Percentiles rank a stretch among this genome's conserved stretches.
Evolutionary conservation across 1,284 basidiomycete genomes (phyloP).

Genomic region (Cystobasidium slooffiae): DNA sequence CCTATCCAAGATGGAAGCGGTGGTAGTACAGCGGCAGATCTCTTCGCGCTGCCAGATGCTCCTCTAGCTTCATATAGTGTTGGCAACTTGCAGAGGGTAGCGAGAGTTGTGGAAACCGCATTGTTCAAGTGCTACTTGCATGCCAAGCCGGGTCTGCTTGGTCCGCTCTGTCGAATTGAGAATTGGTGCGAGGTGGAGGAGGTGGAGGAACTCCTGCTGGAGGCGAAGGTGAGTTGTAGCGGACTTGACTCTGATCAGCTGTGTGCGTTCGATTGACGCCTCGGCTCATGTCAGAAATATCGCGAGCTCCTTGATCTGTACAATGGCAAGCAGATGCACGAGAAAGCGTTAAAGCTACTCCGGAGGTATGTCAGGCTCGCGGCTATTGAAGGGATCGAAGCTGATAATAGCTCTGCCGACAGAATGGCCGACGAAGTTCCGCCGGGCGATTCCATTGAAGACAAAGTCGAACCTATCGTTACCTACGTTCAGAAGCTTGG

Average conservation of each 20-base stretch:
- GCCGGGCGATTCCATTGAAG: slow-evolving; percentile 74
- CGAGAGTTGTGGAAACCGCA: slow-evolving; percentile 93
- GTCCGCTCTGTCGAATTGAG: slow-evolving; percentile 82
- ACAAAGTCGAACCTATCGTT: slow-evolving; percentile 81
- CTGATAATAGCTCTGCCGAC: slow-evolving; percentile 14
- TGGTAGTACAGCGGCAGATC: slow-evolving; percentile 65
- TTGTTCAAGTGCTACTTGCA: slow-evolving; percentile 91
- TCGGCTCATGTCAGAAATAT: slow-evolving; percentile 69
- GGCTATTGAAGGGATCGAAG: background rate
- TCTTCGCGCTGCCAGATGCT: slow-evolving; percentile 73
- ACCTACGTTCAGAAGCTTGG: slow-evolving; percentile 90
- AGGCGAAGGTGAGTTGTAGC: slow-evolving; percentile 68
- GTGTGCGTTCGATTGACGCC: background rate
- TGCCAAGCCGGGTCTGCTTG: slow-evolving; percentile 79
- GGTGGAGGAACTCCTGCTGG: slow-evolving; percentile 83
- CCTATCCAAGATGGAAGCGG: slow-evolving; percentile 54
- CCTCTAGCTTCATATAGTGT: slow-evolving; percentile 72
- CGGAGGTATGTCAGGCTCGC: slow-evolving; percentile 66
- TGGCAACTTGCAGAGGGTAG: slow-evolving; percentile 79
- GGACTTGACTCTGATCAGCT: background rate
- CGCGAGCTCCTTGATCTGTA: slow-evolving; percentile 90
- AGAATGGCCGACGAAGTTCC: slow-evolving; percentile 68
- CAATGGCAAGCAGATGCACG: slow-evolving; percentile 92
- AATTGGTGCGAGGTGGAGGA: slow-evolving; percentile 98
- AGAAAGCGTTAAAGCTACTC: slow-evolving; percentile 80